A percentile compares a stretch with the other conserved stretches of the same genome.
Conservation (phyloP, 2,329 filamentous ascomycete genomes). For the Epicoccum sorghinum region DNA sequence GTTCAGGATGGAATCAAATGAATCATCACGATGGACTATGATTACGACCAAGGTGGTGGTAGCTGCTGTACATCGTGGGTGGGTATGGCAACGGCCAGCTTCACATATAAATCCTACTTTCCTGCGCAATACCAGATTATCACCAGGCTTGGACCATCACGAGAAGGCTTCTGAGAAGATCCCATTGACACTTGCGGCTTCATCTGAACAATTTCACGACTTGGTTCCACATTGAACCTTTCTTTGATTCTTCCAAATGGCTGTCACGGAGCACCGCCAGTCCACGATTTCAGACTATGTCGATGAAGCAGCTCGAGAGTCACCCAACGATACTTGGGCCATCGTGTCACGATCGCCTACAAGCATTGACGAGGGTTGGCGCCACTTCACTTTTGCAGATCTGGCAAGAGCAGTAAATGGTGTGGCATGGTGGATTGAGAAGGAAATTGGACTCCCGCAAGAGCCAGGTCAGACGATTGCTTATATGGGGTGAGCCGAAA, state of each 20-base stretch:
- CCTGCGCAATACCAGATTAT: background rate
- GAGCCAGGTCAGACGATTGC: constrained; percentile 11
- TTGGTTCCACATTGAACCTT: background rate
- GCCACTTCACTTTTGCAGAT: constrained; percentile 4
- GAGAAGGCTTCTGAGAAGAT: no score
- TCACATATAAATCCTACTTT: background rate
- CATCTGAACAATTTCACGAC: background rate
- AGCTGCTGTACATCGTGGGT: background rate
- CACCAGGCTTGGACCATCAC: background rate
- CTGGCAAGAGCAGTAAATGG: constrained; percentile 9
- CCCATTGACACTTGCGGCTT: background rate
- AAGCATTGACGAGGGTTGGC: constrained; percentile 8
- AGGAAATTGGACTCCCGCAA: constrained; percentile 1
- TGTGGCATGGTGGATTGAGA: constrained; percentile 14
- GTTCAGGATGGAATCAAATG: background rate
- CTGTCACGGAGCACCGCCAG: background rate
- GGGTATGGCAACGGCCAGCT: background rate
- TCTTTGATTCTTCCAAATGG: background rate
- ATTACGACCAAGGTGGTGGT: background rate
- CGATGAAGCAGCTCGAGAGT: constrained; percentile 3
- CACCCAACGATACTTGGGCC: constrained; percentile 9
- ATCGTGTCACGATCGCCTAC: constrained; percentile 10
- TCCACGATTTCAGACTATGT: constrained; percentile 8
- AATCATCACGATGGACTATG: background rate
- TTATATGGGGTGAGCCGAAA: constrained; percentile 6